Conservation (phyloP, 345 rosid species). For the Eucalyptus tenuipes region DNA sequence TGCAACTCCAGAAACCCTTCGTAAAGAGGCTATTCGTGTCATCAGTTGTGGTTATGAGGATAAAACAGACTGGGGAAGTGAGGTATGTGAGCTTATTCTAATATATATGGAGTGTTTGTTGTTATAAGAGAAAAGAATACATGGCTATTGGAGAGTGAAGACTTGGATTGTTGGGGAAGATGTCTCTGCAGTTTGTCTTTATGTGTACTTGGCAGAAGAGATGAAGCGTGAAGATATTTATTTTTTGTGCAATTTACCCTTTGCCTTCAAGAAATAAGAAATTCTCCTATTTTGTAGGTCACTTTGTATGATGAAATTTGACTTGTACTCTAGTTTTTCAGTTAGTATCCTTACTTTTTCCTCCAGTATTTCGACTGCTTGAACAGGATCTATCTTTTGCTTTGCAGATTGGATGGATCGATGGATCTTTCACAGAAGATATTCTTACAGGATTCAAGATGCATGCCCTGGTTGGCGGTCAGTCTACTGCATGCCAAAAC, state of each 20-base stretch:
- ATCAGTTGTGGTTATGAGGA: slow-evolving; percentile 84
- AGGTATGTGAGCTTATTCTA: slow-evolving; percentile 19
- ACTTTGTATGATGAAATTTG: not conserved
- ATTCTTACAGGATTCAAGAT: slow-evolving; percentile 94
- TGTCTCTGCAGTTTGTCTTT: not conserved
- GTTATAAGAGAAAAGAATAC: not conserved
- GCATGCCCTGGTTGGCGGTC: slow-evolving; percentile 96
- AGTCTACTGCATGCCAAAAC: slow-evolving; percentile 84
- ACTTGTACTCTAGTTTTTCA: not conserved
- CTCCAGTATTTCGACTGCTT: not conserved
- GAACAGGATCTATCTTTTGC: not conserved
- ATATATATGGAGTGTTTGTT: not conserved
- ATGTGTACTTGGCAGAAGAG: not conserved
- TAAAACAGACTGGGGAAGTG: slow-evolving; percentile 80
- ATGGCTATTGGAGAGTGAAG: not conserved
- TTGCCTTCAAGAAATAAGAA: not conserved
- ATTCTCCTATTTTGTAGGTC: not conserved
- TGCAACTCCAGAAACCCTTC: slow-evolving; percentile 80
- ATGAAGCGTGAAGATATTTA: not conserved
- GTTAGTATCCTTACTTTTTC: not conserved
- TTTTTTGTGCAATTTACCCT: not conserved
- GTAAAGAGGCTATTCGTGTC: slow-evolving; percentile 88
- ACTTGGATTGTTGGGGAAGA: not conserved
- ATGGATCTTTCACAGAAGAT: slow-evolving; percentile 92
- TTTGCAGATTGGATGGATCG: slow-evolving; percentile 86